Base-by-base conservation (phyloP, 768 basidiomycete species). In the Kwoniella shandongensis region DNA sequence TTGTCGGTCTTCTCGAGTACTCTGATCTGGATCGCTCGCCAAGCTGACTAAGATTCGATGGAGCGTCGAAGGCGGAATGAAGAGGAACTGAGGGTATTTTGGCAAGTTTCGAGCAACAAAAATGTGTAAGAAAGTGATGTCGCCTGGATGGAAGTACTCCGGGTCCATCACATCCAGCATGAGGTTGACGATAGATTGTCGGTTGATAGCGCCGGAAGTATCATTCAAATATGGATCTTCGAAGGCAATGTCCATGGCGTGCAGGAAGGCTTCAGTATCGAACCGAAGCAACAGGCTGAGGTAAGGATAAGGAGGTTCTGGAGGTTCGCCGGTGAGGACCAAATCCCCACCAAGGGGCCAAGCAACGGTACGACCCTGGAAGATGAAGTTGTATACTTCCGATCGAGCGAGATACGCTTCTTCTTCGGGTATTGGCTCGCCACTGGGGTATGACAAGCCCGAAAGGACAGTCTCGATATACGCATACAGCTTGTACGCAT, bases 61-160 rank as follows among this genome's bases (percentile, higher is more conserved):
- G 17, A 92, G 80, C 3, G 83, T 79, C 58, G 82, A 85, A 0
- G 86, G 83, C 0, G 86, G 77, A 39, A 91, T 79, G 52, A 82
- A 76, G 25, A 78, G 65, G 75, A 86, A 90, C 76, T 96, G 92
- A 1, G 88, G 85, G 77, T 98, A 99, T 78, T 97, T 98, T 0
- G 96, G 91, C 11, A 96, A 84, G 75, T 98, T 99, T 57, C 93
- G 87, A 3, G 96, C 90, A 54, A 98, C 83, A 77, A 99, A 99
- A 59, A 99, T 98, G 70, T 93, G 85, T 47, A 94, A 81, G 75
- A 99, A 89, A 2, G 89, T 91, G 56, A 79, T 78, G 71, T 89
- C 91, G 25, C 57, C 45, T 6, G 63, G 38, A 17, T 57, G 65
- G 54, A 65, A 71, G 8, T 57, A 40, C 8, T 56, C 63, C 0